phyloP scores from a whole-genome alignment of 1,284 basidiomycete species.

The Austropuccinia psidii region DNA sequence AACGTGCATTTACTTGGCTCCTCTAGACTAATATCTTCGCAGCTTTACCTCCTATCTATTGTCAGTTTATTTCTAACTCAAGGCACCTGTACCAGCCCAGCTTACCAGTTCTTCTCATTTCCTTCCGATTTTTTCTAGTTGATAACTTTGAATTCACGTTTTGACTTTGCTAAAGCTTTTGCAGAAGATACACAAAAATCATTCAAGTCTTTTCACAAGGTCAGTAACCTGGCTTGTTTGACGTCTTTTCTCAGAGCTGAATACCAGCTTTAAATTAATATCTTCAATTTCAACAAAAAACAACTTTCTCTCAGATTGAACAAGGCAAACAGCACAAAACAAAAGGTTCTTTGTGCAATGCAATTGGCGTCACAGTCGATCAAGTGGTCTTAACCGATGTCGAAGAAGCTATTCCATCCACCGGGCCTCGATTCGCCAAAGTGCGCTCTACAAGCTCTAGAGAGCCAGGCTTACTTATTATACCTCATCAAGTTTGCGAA shows the following conservation, averaged over 20 bases:
- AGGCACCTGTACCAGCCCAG: not conserved
- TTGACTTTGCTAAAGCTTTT: constrained; percentile 29
- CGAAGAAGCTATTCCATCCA: constrained; percentile 5
- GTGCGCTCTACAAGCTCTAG: not conserved
- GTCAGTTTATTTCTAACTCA: not conserved
- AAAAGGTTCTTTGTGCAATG: not conserved
- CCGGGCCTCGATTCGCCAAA: constrained; percentile 14
- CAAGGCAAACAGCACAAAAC: not conserved
- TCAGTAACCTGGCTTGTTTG: not conserved
- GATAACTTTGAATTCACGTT: constrained; percentile 26
- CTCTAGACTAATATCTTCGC: constrained; percentile 8
- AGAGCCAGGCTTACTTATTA: too few relatives aligned
- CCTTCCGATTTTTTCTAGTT: not conserved
- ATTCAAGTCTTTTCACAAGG: constrained; percentile 18
- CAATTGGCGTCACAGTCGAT: constrained; percentile 16
- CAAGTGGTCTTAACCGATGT: constrained; percentile 25
- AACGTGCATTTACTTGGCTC: not conserved
- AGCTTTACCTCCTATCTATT: constrained; percentile 25
- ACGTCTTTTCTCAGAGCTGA: not conserved
- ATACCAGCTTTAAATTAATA: too few relatives aligned
- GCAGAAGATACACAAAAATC: constrained; percentile 26
- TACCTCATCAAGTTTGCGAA: too few relatives aligned
- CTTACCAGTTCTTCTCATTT: not conserved
- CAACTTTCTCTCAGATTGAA: too few relatives aligned
- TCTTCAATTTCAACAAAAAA: too few relatives aligned